A percentile compares a stretch with the other conserved stretches of the same genome.
phyloP scores from a whole-genome alignment of 73 alveolate genomes.

The Durusdinium trenchii region DNA sequence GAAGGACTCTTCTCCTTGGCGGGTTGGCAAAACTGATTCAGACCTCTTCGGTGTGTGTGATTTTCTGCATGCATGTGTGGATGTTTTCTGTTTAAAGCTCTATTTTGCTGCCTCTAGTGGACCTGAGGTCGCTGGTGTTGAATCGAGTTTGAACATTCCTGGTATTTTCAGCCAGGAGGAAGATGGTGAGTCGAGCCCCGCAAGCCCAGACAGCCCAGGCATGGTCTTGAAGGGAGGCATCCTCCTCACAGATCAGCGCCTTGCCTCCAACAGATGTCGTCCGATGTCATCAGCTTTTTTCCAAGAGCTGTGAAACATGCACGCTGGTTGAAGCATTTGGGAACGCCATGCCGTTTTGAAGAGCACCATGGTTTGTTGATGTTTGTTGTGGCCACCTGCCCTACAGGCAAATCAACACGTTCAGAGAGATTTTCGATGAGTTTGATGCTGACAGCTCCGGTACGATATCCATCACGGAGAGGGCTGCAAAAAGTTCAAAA shows the following conservation, averaged over 20 bases:
- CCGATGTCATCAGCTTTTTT: too few species aligned
- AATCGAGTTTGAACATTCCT: not conserved
- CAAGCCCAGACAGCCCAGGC: slow-evolving; percentile 8
- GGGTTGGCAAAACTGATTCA: too few species aligned
- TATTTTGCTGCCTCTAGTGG: too few species aligned
- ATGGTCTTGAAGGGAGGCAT: slow-evolving; percentile 65
- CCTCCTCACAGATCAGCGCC: slow-evolving; percentile 55
- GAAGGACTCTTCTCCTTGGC: too few species aligned
- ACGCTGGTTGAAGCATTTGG: too few species aligned
- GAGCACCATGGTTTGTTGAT: not conserved
- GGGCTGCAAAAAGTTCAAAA: not conserved
- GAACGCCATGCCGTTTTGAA: too few species aligned
- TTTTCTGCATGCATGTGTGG: too few species aligned
- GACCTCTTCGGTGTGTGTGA: too few species aligned
- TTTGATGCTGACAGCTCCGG: slow-evolving; percentile 46
- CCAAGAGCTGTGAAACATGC: too few species aligned
- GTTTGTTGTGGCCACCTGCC: not conserved
- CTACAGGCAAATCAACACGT: slow-evolving; percentile 23
- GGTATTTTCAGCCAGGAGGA: not conserved
- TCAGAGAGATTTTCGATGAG: slow-evolving; percentile 16
- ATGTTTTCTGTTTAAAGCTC: too few species aligned
- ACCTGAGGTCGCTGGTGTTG: not conserved
- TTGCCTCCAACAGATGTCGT: too few species aligned
- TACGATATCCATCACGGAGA: slow-evolving; percentile 28
- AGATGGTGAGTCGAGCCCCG: not conserved